A percentile compares a stretch with the other conserved stretches of the same genome.
phyloP scores from a whole-genome alignment of 805 yeast species.

The Yarrowia keelungensis region DNA sequence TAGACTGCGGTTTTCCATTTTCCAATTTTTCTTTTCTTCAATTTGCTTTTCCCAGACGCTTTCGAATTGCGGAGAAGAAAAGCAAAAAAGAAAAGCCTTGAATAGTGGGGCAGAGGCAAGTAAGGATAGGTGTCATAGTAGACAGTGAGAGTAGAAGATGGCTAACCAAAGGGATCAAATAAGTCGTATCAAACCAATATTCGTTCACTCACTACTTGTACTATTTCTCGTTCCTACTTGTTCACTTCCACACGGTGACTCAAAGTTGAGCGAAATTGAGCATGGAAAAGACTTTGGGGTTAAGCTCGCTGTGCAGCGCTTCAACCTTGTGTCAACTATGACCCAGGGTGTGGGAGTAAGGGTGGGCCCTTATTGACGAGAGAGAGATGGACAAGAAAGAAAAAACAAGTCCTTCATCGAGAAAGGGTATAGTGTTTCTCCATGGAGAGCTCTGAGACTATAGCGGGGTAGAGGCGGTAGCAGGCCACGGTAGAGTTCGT shows the following conservation, averaged over 20 bases:
- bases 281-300: background rate
- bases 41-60: background rate
- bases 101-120: background rate
- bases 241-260: too few relatives aligned
- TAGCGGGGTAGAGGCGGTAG: constrained; percentile 6
- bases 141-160: too few relatives aligned
- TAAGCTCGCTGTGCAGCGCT: constrained; percentile 1
- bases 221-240: too few relatives aligned
- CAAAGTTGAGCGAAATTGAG: constrained; percentile 23
- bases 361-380: constrained; percentile 17
- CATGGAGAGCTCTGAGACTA: constrained; percentile 5
- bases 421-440: constrained; percentile 6
- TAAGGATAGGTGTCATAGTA: too few relatives aligned
- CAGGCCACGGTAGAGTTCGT: background rate
- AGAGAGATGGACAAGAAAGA: too few relatives aligned
- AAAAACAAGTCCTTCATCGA: too few relatives aligned
- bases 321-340: constrained; percentile 1
- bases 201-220: too few relatives aligned
- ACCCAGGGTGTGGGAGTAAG: too few relatives aligned
- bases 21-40: too few relatives aligned
- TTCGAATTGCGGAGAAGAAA: constrained; percentile 19
- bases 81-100: background rate
- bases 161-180: too few relatives aligned
- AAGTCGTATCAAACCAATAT: too few relatives aligned
- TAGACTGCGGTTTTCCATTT: too few relatives aligned